Conservation (phyloP, 805 yeast genomes). For the Pichia insulana region DNA sequence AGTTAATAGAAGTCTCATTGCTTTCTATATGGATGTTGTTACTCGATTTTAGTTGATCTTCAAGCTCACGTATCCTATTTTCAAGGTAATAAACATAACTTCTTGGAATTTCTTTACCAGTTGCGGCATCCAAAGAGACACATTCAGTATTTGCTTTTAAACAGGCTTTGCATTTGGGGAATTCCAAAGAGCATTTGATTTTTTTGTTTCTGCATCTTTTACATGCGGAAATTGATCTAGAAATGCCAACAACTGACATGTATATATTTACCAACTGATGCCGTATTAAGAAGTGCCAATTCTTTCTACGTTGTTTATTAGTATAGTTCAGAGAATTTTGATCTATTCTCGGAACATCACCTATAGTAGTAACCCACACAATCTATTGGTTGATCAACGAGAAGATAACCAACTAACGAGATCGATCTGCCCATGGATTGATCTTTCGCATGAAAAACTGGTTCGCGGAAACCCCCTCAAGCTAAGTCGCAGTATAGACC, state of each 20-base stretch:
- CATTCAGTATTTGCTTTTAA: slow-evolving; percentile 62
- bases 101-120: slow-evolving; percentile 80
- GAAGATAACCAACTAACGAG: too few relatives aligned
- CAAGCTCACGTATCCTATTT: slow-evolving; percentile 50
- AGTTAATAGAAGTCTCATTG: neutral
- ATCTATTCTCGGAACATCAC: too few relatives aligned
- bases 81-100: slow-evolving; percentile 70
- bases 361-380: too few relatives aligned
- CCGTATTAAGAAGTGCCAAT: too few relatives aligned
- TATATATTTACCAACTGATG: neutral
- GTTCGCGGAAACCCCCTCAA: too few relatives aligned
- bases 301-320: too few relatives aligned
- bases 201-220: slow-evolving; percentile 69
- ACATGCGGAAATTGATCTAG: slow-evolving; percentile 75
- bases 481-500: too few relatives aligned
- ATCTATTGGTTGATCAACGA: too few relatives aligned
- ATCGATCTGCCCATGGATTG: too few relatives aligned
- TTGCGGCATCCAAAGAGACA: slow-evolving; percentile 78
- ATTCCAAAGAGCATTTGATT: slow-evolving; percentile 56
- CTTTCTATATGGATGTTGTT: neutral
- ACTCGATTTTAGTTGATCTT: slow-evolving; percentile 32
- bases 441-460: too few relatives aligned
- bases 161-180: slow-evolving; percentile 61
- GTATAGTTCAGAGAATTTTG: too few relatives aligned
- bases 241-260: slow-evolving; percentile 30